These are phyloP conservation scores for Heliophila coronopifolia DNA, from an alignment of 441 rosid genomes.

Conservation along the genomic window DNA sequence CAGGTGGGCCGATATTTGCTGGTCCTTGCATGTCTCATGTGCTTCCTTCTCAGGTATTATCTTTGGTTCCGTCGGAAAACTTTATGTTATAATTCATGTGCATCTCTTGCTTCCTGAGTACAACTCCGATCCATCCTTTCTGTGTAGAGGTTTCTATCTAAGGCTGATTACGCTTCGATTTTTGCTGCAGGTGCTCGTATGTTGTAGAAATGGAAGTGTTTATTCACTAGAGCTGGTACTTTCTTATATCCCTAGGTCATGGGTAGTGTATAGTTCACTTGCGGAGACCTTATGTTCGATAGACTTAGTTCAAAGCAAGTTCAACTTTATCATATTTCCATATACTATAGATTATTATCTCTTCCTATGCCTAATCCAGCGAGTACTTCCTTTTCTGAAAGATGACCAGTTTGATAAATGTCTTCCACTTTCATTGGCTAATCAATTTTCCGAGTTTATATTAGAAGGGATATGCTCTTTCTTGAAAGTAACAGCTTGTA, in stretches of 20 bases:
- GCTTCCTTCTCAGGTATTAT: slow-evolving; percentile 70
- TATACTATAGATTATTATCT: background rate
- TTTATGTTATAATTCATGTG: background rate
- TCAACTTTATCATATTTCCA: slow-evolving; percentile 4
- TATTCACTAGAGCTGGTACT: slow-evolving; percentile 68
- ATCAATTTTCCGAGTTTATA: background rate
- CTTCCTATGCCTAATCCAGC: background rate
- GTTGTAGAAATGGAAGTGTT: slow-evolving; percentile 76
- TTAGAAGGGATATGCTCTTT: slow-evolving; percentile 1
- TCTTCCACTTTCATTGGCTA: background rate
- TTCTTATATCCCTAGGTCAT: slow-evolving; percentile 1
- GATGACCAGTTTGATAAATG: background rate
- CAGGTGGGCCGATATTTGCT: slow-evolving; percentile 88
- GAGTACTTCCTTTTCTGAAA: background rate
- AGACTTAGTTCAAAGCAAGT: slow-evolving; percentile 1
- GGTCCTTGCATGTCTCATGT: slow-evolving; percentile 61
- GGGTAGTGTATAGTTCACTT: background rate
- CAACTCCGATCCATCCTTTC: background rate
- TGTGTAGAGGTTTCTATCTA: background rate
- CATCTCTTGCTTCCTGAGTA: background rate
- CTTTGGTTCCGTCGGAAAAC: background rate
- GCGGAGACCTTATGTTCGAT: background rate
- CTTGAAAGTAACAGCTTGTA: background rate
- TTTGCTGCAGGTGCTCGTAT: slow-evolving; percentile 56
- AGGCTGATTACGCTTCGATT: background rate